Evolutionary conservation across 352 stramenopile species (phyloP).

Genomic region (Sclerospora graminicola): DNA sequence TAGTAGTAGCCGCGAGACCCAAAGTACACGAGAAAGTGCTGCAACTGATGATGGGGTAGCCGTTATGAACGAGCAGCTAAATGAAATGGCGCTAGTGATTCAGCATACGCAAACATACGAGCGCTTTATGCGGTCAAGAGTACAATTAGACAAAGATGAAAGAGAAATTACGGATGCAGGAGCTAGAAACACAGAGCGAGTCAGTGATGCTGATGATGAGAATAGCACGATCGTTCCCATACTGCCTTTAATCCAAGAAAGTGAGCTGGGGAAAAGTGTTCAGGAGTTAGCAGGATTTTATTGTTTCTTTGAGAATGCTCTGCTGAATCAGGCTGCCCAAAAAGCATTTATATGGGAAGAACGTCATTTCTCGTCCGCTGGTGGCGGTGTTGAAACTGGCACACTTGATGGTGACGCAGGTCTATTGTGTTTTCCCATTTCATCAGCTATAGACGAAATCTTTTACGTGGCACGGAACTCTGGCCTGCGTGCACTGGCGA

Average conservation of each 20-base stretch:
- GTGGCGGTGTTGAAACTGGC: slow-evolving; percentile 2
- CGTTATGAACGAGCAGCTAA: slow-evolving; percentile 74
- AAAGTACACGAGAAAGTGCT: slow-evolving; percentile 5
- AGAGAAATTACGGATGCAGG: background rate
- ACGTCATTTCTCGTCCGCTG: slow-evolving; percentile 44
- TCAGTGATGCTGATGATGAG: background rate
- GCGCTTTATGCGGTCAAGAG: slow-evolving; percentile 74
- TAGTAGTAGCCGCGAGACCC: slow-evolving; percentile 6
- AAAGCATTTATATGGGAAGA: slow-evolving; percentile 86
- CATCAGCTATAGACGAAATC: slow-evolving; percentile 79
- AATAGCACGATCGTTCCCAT: slow-evolving; percentile 2
- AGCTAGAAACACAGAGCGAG: background rate
- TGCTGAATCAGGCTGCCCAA: slow-evolving; percentile 57
- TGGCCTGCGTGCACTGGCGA: slow-evolving; percentile 65
- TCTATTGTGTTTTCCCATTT: slow-evolving; percentile 59
- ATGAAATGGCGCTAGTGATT: slow-evolving; percentile 79
- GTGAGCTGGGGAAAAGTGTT: slow-evolving; percentile 68
- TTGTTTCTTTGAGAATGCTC: slow-evolving; percentile 79
- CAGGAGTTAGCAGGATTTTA: slow-evolving; percentile 81
- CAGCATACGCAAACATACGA: slow-evolving; percentile 86
- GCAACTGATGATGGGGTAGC: slow-evolving; percentile 56
- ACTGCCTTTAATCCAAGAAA: slow-evolving; percentile 55
- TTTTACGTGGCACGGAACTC: slow-evolving; percentile 83
- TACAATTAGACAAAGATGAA: slow-evolving; percentile 12
- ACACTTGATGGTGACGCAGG: slow-evolving; percentile 11